Conservation (phyloP, 768 basidiomycete species). For the Rhodotorula paludigena region DNA sequence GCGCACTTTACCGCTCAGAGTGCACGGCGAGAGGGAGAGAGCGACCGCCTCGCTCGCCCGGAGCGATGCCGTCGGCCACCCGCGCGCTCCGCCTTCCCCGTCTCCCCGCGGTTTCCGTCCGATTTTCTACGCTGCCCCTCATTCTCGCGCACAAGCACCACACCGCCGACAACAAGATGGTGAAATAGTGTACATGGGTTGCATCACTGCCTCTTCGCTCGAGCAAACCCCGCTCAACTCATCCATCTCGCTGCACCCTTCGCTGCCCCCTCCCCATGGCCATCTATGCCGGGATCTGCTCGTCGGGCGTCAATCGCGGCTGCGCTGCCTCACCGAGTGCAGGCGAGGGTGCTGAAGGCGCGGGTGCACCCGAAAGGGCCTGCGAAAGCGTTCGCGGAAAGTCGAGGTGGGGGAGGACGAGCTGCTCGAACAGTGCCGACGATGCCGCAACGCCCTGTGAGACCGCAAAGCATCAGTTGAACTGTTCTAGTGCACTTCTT, state of each 20-base stretch:
- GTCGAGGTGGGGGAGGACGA: conserved; percentile 21
- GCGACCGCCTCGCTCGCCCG: neutral
- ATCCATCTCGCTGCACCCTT: too few relatives aligned
- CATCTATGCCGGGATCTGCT: neutral
- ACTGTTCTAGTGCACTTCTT: neutral
- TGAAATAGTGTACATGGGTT: too few relatives aligned
- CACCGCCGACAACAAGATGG: too few relatives aligned
- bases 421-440: conserved; percentile 13
- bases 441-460: conserved; percentile 29
- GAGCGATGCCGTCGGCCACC: too few relatives aligned
- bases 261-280: neutral
- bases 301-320: neutral
- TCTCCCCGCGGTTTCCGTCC: too few relatives aligned
- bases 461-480: neutral
- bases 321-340: neutral
- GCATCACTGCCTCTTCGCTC: too few relatives aligned
- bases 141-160: too few relatives aligned
- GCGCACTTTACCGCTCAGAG: too few relatives aligned
- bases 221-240: too few relatives aligned
- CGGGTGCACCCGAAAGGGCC: neutral
- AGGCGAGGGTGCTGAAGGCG: neutral
- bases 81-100: too few relatives aligned
- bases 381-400: conserved; percentile 6
- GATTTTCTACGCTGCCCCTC: too few relatives aligned
- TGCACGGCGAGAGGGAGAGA: conserved; percentile 5